Base-by-base conservation (phyloP, 73 alveolate genomes). In the Stentor coeruleus region DNA sequence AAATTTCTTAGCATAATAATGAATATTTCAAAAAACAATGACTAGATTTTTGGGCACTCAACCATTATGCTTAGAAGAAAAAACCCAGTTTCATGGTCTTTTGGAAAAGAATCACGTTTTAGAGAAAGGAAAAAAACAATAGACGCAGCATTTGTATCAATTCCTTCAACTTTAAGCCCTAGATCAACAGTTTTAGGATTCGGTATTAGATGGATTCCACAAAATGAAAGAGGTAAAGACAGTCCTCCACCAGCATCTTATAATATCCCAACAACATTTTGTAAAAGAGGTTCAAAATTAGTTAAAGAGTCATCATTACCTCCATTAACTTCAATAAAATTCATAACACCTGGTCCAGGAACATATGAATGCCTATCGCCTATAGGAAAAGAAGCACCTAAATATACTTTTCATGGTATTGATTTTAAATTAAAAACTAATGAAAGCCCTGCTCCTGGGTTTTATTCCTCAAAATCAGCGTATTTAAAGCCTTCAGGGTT, bases 321-420 rank as follows among this genome's bases (percentile, higher is more conserved):
- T 6, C 66, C 66, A 20, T 11, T 49, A 49, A 49, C 66, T 6
- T 20, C 66, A 11, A 11, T 20, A 49, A 49, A 49, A 49, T 11
- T 49, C 66, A 49, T 11, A 6, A 49, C 66, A 6, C 79, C 79
- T 66, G 79, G 79, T 20, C 79, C 79, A 28, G 79, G 79, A 33
- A 66, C 79, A 28, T 66, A 66, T 66, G 79, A 66, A 20, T 49
- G 66, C 20, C 66, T 20, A 11, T 49, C 66, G 20, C 66, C 66
- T 49, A 49, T 49, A 6, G 66, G 66, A 49, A 49, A 20, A 49
- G 66, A 49, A 49, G 66, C 28, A 20, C 66, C 66, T 6, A 49
- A 49, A 20, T 49, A 11, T 20, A 49, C 66, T 49, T 49, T 49
- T 49, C 66, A 49, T 49, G 66, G 66, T 11, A 49, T 20, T 49